Conservation (phyloP, 2,329 filamentous ascomycete species). For the Exophiala aquamarina region DNA sequence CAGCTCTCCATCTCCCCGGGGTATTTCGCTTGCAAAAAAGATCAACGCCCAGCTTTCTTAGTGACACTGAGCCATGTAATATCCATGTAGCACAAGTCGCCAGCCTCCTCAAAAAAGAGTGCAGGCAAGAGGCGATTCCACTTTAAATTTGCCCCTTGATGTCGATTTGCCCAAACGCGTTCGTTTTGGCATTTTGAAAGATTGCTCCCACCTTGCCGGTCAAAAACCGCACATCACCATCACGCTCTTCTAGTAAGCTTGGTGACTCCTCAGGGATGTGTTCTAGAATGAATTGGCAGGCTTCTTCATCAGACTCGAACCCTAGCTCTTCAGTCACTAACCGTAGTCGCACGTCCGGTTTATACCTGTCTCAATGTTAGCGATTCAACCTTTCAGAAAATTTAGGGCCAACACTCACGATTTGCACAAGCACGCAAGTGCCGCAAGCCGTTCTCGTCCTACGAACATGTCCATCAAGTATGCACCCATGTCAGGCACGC, state of each 20-base stretch:
- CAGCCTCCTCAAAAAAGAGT: too few species aligned
- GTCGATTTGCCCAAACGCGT: conserved; percentile 84
- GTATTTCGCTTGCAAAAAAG: too few species aligned
- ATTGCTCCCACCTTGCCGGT: conserved; percentile 69
- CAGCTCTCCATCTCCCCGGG: too few species aligned
- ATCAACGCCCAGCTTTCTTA: too few species aligned
- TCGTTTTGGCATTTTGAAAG: conserved; percentile 72
- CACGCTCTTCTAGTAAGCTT: conserved; percentile 72
- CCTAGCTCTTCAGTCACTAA: conserved; percentile 95
- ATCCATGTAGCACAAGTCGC: too few species aligned
- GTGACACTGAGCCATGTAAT: too few species aligned
- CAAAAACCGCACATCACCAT: conserved; percentile 70
- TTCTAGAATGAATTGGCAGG: conserved; percentile 85
- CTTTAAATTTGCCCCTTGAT: conserved; percentile 87
- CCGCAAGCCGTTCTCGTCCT: conserved; percentile 84
- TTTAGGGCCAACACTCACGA: conserved; percentile 65
- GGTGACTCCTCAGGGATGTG: conserved; percentile 61
- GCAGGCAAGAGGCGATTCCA: not conserved
- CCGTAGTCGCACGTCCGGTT: conserved; percentile 81
- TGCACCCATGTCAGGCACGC: conserved; percentile 93
- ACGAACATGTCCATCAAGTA: conserved; percentile 99
- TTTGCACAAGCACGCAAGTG: conserved; percentile 89
- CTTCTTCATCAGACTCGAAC: conserved; percentile 89
- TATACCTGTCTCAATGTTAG: conserved; percentile 71
- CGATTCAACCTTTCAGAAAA: conserved; percentile 3